phyloP scores from a whole-genome alignment of 371 early-diverging fungal genomes.

The Phascolomyces articulosus region DNA sequence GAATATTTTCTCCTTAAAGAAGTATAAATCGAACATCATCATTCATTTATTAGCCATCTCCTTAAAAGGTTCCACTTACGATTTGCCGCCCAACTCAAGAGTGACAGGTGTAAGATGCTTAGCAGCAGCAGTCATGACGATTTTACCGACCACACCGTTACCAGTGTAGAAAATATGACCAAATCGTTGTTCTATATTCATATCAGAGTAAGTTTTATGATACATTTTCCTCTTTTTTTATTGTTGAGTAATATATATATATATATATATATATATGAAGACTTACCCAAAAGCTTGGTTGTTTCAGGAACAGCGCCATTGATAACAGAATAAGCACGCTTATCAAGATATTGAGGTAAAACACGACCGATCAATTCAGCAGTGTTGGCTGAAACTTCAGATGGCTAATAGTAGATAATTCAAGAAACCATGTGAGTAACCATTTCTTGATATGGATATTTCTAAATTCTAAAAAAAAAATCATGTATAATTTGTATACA shows the following conservation, averaged over 20 bases:
- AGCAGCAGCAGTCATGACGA: constrained; percentile 80
- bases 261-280: no score
- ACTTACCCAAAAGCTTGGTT: constrained; percentile 61
- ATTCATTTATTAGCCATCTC: no score
- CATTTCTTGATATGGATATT: background rate
- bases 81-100: constrained; percentile 89
- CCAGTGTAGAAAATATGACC: constrained; percentile 96
- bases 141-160: constrained; percentile 76
- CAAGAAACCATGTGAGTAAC: no score
- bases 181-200: constrained; percentile 52
- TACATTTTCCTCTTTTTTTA: background rate
- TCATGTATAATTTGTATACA: no score
- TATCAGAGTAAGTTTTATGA: background rate
- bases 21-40: no score
- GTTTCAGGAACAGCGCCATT: constrained; percentile 81
- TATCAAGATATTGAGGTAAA: constrained; percentile 79
- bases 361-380: constrained; percentile 61
- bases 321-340: constrained; percentile 63
- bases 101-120: constrained; percentile 80
- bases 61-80: no score
- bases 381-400: constrained; percentile 78
- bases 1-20: no score
- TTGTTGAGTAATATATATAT: no score
- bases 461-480: no score
- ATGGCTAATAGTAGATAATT: constrained; percentile 65